Evolutionary conservation across 345 rosid species (phyloP), one percentile per base, ranked within the genome.

Genomic region (Hibiscus mutabilis): DNA sequence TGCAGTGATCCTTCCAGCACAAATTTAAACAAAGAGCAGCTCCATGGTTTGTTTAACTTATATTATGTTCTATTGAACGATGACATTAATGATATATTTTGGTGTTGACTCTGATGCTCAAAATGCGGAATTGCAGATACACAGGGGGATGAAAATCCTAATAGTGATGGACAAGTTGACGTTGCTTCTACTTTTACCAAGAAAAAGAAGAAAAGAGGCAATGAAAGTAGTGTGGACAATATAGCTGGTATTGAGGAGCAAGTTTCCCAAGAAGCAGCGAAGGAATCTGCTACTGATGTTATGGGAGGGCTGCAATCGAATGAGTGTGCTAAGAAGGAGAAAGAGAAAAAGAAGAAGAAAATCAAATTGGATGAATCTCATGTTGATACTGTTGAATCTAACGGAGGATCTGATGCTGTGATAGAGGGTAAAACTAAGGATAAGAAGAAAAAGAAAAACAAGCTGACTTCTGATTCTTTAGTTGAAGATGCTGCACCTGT

Each of bases 391-490:
- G 55, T 49, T 4, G 18, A 49, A 49, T 49, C 2, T 49, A 15
- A 15, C 16, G n/a, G 18, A 49, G 55, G 18, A 4, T 16, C 55
- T 13, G n/a, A 14, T 14, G 55, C 55, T 49, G 55, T 6, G 8
- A 1, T 49, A 49, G 55, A 49, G 55, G 73, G 27, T 12, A 78
- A 78, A 69, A 69, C 80, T 18, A 86, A 78, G 74, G 82, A 86
- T 80, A 83, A 83, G 74, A 86, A 76, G 77, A 85, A 82, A 77
- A 87, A 78, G 84, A 84, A 79, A 82, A 58, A 64, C 55, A 79
- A 78, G 22, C 27, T 4, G 10, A 76, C 75, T 46, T 66, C 76
- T 31, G 79, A 75, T 53, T 27, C 60, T 25, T 21, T 51, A 52
- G 25, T 58, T 60, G 70, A 42, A 15, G 65, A 24, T 55, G 77